Evolutionary conservation across 2,329 filamentous ascomycete genomes (phyloP), one percentile per base, ranked within the genome.

Genomic region (Botrytis fragariae): DNA sequence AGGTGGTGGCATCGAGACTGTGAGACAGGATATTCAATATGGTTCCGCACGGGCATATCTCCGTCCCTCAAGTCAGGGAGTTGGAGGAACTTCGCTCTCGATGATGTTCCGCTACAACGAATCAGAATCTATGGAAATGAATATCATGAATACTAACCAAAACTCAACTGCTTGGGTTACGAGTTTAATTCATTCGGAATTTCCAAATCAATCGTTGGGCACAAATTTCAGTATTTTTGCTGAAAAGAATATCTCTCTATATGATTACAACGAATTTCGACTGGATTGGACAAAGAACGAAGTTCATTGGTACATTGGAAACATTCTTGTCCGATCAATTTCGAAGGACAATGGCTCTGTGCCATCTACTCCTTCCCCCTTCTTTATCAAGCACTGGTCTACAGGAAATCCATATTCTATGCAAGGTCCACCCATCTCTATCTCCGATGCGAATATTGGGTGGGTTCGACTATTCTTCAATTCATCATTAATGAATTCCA

Each of bases 401-500:
- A 82, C 81, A 14, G 85, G 85, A 16, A 84, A 86, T 74, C 75
- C 77, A 20, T 82, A 82, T 74, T 83, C 80, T 2, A 86, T 84
- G 80, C 79, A 83, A 76, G 85, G 85, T 7, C 85, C 85, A 22
- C 84, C 85, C 2, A 64, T 59, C 25, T 80, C 80, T 32, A 78
- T 77, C n/a, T 82, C 83, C 3, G 77, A 79, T 32, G 85, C 85
- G 8, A 83, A 83, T 37, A 77, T 86, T 45, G 83, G 80, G 12
- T 86, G 84, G 83, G 81, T 84, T 16, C 82, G 85, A n/a, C 79
- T 84, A 42, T 86, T 86, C 76, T 86, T 86, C 81, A 86, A 86
- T 75, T 84, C 84, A 0, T 85, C 85, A 1, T 75, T 81, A 12
- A 83, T 81, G 78, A 84, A 79, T 14, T 71, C 79, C 29, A 76